phyloP scores from a whole-genome alignment of 805 yeast species.

The Suhomyces faveliae region DNA sequence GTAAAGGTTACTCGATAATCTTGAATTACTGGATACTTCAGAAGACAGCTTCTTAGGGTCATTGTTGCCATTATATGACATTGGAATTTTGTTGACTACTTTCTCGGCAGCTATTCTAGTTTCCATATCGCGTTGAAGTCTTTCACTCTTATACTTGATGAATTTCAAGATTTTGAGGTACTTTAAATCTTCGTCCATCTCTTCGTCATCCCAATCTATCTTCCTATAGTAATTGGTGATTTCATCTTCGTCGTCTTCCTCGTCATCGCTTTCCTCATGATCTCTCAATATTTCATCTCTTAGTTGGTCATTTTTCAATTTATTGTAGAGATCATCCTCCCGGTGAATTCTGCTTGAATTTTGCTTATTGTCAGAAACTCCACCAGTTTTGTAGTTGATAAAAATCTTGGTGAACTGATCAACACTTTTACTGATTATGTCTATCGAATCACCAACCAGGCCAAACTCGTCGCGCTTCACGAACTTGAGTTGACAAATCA shows the following conservation, averaged over 20 bases:
- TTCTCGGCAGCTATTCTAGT: slow-evolving; percentile 6
- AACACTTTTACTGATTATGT: slow-evolving; percentile 24
- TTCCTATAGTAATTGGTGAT: slow-evolving; percentile 17
- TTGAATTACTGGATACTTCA: background rate
- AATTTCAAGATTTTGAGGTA: slow-evolving; percentile 42
- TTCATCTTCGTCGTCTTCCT: slow-evolving; percentile 29
- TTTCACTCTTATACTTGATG: slow-evolving; percentile 35
- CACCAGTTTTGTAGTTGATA: slow-evolving; percentile 34
- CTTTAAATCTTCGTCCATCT: slow-evolving; percentile 47
- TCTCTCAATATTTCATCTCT: slow-evolving; percentile 37
- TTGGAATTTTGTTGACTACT: slow-evolving; percentile 4
- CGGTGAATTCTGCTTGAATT: slow-evolving; percentile 21
- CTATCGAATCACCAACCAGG: slow-evolving; percentile 17
- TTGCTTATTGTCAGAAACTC: background rate
- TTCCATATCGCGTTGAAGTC: slow-evolving; percentile 6
- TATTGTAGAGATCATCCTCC: slow-evolving; percentile 38
- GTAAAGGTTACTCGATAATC: background rate
- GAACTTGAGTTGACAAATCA: slow-evolving; percentile 39
- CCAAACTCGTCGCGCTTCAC: slow-evolving; percentile 25
- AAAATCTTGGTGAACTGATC: slow-evolving; percentile 36
- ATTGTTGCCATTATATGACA: background rate
- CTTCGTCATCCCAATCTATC: slow-evolving; percentile 50
- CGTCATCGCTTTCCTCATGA: slow-evolving; percentile 24
- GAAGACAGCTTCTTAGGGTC: background rate
- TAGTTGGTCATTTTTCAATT: slow-evolving; percentile 39